Evolutionary conservation across 2,329 filamentous ascomycete species (phyloP).

Genomic region (Pseudogymnoascus sp.): DNA sequence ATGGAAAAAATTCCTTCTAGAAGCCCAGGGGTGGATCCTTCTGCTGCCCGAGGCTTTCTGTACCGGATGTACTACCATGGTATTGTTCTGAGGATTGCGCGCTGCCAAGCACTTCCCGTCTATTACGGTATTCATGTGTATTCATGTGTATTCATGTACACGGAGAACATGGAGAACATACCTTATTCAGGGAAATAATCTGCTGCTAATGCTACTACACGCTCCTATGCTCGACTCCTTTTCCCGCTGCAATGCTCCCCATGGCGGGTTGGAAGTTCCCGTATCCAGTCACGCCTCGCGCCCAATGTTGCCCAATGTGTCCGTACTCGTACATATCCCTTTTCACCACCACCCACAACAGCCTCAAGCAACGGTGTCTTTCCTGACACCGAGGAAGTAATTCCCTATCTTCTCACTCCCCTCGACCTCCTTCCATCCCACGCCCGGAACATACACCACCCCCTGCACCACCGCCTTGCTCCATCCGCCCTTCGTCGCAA

Average conservation of each 20-base stretch:
- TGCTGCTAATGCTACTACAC: not conserved
- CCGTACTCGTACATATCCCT: not conserved
- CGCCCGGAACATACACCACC: slow-evolving; percentile 78
- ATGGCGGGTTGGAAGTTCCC: not conserved
- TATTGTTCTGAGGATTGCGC: not conserved
- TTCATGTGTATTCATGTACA: not conserved
- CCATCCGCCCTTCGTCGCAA: slow-evolving; percentile 48
- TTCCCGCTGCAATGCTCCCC: not conserved
- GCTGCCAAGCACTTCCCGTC: not conserved
- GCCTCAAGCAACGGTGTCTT: slow-evolving; percentile 23
- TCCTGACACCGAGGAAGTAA: slow-evolving; percentile 87
- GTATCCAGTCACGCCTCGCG: slow-evolving; percentile 11
- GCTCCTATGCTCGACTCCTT: slow-evolving; percentile 1
- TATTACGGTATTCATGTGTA: not conserved
- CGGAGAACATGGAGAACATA: not conserved
- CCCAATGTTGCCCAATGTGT: slow-evolving; percentile 10
- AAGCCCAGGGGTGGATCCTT: slow-evolving; percentile 4
- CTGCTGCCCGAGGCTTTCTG: not conserved
- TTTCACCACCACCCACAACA: not conserved
- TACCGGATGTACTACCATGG: not conserved
- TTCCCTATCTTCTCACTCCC: slow-evolving; percentile 85
- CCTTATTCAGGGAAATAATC: slow-evolving; percentile 4
- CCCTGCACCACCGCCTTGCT: slow-evolving; percentile 58
- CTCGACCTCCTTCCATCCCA: slow-evolving; percentile 78
- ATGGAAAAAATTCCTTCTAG: not conserved